phyloP scores from a whole-genome alignment of 2,329 filamentous ascomycete genomes.

The Tolypocladium tundrense region DNA sequence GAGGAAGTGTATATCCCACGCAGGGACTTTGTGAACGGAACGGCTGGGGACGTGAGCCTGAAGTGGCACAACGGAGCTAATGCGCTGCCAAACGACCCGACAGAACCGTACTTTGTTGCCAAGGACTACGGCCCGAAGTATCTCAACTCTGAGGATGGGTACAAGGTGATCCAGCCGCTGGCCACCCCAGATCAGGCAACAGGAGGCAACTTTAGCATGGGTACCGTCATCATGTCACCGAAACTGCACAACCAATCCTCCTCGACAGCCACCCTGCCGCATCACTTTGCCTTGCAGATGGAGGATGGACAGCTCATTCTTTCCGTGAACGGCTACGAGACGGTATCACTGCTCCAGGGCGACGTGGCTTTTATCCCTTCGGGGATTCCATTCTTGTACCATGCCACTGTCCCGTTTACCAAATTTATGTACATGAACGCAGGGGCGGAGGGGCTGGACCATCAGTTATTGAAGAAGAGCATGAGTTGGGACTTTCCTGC shows the following conservation, averaged over 20 bases:
- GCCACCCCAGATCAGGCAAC: no score
- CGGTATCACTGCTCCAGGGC: constrained; percentile 11
- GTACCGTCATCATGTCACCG: constrained; percentile 7
- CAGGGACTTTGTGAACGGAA: no score
- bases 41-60: no score
- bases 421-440: constrained; percentile 16
- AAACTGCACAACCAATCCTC: constrained; percentile 6
- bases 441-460: constrained; percentile 12
- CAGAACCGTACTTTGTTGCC: no score
- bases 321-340: constrained; percentile 11
- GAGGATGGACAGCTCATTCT: constrained; percentile 15
- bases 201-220: no score
- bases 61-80: no score
- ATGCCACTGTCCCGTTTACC: constrained; percentile 12
- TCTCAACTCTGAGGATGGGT: no score
- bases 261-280: constrained; percentile 2
- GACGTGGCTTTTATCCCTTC: constrained; percentile 16
- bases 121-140: no score
- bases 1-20: no score
- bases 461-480: constrained; percentile 10
- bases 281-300: constrained; percentile 14
- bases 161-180: no score
- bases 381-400: constrained; percentile 10
- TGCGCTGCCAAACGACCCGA: no score
- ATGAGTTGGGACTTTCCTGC: no score